phyloP scores from a whole-genome alignment of 1,284 basidiomycete species.

The Heterobasidion irregulare region DNA sequence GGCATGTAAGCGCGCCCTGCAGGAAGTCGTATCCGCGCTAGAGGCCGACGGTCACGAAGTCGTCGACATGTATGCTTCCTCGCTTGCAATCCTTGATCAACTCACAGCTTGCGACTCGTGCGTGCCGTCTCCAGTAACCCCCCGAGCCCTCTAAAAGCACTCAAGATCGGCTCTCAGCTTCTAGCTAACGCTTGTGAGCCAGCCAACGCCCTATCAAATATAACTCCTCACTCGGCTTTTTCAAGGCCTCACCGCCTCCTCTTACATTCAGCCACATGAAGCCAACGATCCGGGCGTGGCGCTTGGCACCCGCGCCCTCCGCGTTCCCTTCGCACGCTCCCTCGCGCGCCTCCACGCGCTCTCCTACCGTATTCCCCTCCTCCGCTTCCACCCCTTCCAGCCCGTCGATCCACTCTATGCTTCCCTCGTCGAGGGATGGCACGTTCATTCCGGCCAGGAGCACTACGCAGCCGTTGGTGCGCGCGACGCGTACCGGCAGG shows the following conservation, averaged over 20 bases:
- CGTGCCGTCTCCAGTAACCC: constrained; percentile 17
- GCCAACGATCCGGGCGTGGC: constrained; percentile 34
- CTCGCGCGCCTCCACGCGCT: constrained; percentile 4
- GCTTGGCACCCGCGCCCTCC: constrained; percentile 27
- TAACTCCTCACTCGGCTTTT: neutral
- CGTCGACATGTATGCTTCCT: constrained; percentile 32
- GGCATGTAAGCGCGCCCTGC: constrained; percentile 48
- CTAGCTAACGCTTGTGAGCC: constrained; percentile 28
- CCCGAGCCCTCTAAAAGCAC: constrained; percentile 27
- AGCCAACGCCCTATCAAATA: neutral
- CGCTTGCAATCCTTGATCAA: neutral
- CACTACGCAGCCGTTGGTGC: constrained; percentile 33
- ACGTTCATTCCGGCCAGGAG: constrained; percentile 33
- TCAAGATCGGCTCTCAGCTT: constrained; percentile 31
- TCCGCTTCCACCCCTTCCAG: neutral
- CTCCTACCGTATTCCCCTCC: no score
- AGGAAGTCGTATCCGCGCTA: constrained; percentile 39
- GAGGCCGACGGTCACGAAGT: constrained; percentile 42
- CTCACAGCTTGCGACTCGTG: neutral
- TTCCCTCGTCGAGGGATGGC: constrained; percentile 28
- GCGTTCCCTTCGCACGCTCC: constrained; percentile 25
- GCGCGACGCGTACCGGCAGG: constrained; percentile 31
- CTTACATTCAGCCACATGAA: constrained; percentile 28
- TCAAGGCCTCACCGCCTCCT: constrained; percentile 25
- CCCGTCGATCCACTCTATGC: constrained; percentile 27